These are phyloP conservation scores for Dillenia turbinata DNA, from an alignment of 164 flowering plant genomes.

Conservation along the genomic window DNA sequence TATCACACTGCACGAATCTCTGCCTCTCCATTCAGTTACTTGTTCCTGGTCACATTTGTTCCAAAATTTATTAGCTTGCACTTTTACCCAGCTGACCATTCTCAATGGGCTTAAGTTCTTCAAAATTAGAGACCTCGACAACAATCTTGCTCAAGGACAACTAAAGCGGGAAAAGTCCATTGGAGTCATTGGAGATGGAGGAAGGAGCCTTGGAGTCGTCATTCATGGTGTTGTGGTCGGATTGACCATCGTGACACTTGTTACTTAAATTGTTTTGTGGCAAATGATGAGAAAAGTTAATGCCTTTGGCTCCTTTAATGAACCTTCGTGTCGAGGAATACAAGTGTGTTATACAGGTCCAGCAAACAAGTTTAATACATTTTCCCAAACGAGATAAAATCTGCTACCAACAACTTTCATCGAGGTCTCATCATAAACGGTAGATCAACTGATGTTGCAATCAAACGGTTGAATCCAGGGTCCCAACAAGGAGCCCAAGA, in stretches of 20 bases:
- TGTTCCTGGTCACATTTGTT: constrained; percentile 20
- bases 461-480: too few relatives aligned
- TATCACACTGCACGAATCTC: constrained; percentile 26
- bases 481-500: too few relatives aligned
- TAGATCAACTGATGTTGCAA: too few relatives aligned
- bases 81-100: constrained; percentile 22
- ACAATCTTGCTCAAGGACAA: neutral
- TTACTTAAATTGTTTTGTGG: constrained; percentile 6
- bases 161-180: neutral
- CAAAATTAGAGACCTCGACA: constrained; percentile 25
- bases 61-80: constrained; percentile 30
- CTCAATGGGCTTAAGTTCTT: constrained; percentile 53
- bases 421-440: too few relatives aligned
- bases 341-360: too few relatives aligned
- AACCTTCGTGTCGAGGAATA: neutral
- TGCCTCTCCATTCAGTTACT: constrained; percentile 18
- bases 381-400: too few relatives aligned
- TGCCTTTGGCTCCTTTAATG: neutral
- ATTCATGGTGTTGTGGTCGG: constrained; percentile 2
- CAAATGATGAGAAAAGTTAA: neutral
- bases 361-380: too few relatives aligned
- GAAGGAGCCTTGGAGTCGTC: neutral
- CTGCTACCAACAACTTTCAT: too few relatives aligned
- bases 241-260: neutral
- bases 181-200: neutral